phyloP scores from a whole-genome alignment of 2,329 filamentous ascomycete genomes.

The Grosmannia penicillata region DNA sequence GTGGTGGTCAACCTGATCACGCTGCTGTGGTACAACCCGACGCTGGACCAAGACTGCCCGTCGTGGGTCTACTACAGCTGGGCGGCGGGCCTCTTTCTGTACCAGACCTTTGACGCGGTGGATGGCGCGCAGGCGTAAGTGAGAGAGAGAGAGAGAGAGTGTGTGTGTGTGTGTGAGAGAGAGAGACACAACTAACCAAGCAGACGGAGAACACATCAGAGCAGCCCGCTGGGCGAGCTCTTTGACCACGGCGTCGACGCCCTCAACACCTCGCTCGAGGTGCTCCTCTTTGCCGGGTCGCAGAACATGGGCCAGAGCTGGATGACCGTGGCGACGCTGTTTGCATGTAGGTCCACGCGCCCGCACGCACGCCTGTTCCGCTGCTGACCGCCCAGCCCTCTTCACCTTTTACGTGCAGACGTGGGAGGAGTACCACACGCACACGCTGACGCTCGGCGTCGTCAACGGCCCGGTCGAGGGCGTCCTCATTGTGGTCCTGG shows the following conservation, averaged over 20 bases:
- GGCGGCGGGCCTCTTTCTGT: constrained; percentile 80
- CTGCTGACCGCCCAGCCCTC: constrained; percentile 39
- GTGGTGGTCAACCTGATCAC: constrained; percentile 82
- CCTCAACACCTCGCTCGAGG: constrained; percentile 87
- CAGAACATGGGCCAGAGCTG: constrained; percentile 91
- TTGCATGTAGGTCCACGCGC: constrained; percentile 49
- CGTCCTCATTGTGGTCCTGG: constrained; percentile 64
- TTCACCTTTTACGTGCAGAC: constrained; percentile 98
- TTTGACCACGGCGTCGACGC: constrained; percentile 98
- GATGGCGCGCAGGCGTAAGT: constrained; percentile 85
- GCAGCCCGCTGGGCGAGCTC: constrained; percentile 83
- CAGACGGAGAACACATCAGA: constrained; percentile 77
- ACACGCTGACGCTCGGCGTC: constrained; percentile 81
- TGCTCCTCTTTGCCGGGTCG: constrained; percentile 77
- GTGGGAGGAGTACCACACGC: constrained; percentile 98
- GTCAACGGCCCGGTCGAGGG: constrained; percentile 94
- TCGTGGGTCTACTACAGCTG: constrained; percentile 90
- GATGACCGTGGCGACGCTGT: constrained; percentile 72
- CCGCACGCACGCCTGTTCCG: neutral
- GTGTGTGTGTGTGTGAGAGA: too few relatives aligned
- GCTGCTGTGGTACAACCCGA: constrained; percentile 91
- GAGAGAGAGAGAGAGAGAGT: neutral
- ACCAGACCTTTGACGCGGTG: constrained; percentile 97
- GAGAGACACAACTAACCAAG: constrained; percentile 4
- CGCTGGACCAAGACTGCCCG: constrained; percentile 83